Evolutionary conservation across 805 yeast genomes (phyloP), one percentile per base, ranked within the genome.

Genomic region (Scheffersomyces ergatensis): DNA sequence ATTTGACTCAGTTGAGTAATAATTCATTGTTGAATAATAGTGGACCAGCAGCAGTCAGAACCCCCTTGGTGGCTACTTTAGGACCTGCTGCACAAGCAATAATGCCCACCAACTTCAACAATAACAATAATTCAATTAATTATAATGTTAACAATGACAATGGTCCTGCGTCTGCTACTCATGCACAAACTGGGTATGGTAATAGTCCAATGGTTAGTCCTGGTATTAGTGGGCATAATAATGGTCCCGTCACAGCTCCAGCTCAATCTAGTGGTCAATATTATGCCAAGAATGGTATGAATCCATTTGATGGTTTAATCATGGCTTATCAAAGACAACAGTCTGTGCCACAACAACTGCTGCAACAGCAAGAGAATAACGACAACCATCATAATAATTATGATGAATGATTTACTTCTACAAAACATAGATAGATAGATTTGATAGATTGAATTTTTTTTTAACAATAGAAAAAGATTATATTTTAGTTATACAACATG

Each of bases 261-360:
- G 54, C 61, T 3, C 65, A 56, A 29, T 54, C 66, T 4, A 45
- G 51, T 1, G 69, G 68, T 6, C 70, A 62, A 42, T 57, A 50
- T 42, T 63, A 45, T 43, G 67, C 65, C 13, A 63, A 52, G 41
- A 59, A 60, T 38, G 70, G 69, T 3, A 50, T 62, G 48, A 65
- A 65, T 46, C 70, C 70, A 6, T 65, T 63, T 44, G 70, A 65
- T 43, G 68, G 68, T n/a, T 48, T 63, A 18, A 63, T 65, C 16
- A 47, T 63, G 51, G 64, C 65, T 29, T 13, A 29, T 14, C 32
- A 15, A 29, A 7, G 13, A 29, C 18, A n/a, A 29, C 32, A 29
- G 15, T 60, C 3, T 49, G 56, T 1, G 62, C 60, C 8, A 26
- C 7, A 7, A 13, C 29, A 26, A 26, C 29, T 9, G 13, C 60